A percentile compares a stretch with the other conserved stretches of the same genome.
Conservation (phyloP, 164 flowering plant genomes). For the Vitis rupestris region DNA sequence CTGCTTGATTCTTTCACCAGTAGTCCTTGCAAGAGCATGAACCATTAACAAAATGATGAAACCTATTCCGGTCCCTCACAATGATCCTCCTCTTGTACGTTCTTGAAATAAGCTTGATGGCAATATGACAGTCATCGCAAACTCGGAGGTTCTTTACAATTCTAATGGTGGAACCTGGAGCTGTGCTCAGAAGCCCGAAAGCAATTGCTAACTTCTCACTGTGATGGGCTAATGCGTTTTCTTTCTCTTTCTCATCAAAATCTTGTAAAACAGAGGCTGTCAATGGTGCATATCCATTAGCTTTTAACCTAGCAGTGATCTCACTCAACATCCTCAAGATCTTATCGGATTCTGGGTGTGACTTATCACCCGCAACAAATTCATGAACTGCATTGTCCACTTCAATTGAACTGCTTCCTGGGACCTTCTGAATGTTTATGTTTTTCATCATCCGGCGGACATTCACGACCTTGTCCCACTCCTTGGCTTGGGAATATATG, state of each 20-base stretch:
- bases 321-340: constrained; percentile 30
- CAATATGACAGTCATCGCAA: constrained; percentile 42
- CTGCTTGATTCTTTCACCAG: constrained; percentile 15
- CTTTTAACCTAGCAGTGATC: constrained; percentile 19
- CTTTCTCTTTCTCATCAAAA: constrained; percentile 26
- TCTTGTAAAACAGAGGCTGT: constrained; percentile 24
- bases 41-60: constrained; percentile 40
- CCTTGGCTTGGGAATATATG: constrained; percentile 31
- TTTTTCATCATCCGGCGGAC: constrained; percentile 31
- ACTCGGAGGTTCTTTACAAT: constrained; percentile 42
- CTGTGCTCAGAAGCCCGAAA: constrained; percentile 31
- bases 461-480: constrained; percentile 30
- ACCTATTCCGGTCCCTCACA: constrained; percentile 38
- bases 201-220: constrained; percentile 45
- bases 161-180: constrained; percentile 22
- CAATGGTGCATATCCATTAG: constrained; percentile 17
- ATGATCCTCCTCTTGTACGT: constrained; percentile 29
- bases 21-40: constrained; percentile 36
- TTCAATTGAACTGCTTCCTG: constrained; percentile 40
- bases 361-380: constrained; percentile 31
- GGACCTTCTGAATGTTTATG: constrained; percentile 26
- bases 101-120: constrained; percentile 28
- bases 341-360: constrained; percentile 25
- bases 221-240: constrained; percentile 15
- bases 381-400: constrained; percentile 28